phyloP scores from a whole-genome alignment of 2,329 filamentous ascomycete species.

The Talaromyces sp. region DNA sequence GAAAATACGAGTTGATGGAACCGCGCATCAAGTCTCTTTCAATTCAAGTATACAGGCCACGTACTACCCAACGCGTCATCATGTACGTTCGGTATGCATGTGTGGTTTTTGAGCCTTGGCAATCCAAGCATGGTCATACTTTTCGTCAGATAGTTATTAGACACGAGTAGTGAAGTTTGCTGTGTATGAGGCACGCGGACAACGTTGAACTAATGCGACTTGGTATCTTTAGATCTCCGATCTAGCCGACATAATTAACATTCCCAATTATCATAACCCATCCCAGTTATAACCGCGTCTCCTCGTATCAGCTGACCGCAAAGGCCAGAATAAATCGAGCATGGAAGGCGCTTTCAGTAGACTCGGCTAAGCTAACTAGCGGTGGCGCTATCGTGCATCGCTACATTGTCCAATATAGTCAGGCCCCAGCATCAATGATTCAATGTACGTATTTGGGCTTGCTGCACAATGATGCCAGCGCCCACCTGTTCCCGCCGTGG shows the following conservation, averaged over 20 bases:
- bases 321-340: not conserved
- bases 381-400: not conserved
- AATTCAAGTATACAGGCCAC: no score
- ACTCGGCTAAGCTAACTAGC: not conserved
- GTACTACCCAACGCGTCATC: no score
- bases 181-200: not conserved
- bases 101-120: not conserved
- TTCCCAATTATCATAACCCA: not conserved
- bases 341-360: not conserved
- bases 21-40: no score
- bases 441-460: not conserved
- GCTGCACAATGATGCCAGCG: not conserved
- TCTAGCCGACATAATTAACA: not conserved
- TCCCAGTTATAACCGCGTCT: not conserved
- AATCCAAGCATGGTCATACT: not conserved
- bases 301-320: not conserved
- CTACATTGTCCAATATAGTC: not conserved
- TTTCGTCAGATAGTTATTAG: not conserved
- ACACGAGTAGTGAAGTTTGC: not conserved
- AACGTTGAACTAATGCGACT: no score
- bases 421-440: no score
- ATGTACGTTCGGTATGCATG: no score
- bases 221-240: not conserved
- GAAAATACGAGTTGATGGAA: not conserved
- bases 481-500: no score